Base-by-base conservation (phyloP, 352 stramenopile species). In the Hyaloperonospora arabidopsidis region DNA sequence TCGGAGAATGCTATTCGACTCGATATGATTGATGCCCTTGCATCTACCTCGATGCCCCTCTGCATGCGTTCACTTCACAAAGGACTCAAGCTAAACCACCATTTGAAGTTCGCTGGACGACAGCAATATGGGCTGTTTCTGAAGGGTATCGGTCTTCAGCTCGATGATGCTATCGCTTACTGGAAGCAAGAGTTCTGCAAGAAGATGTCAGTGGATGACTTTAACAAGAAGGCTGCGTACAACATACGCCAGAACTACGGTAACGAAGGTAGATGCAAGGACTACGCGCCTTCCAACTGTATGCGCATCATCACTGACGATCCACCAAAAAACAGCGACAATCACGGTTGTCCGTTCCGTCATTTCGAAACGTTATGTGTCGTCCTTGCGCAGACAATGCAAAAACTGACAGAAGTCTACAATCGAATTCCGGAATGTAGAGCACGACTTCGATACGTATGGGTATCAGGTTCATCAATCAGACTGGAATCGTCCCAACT, bases 161-260 rank as follows among this genome's bases (percentile, higher is more conserved):
- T 99, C 48, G 96, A 99, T 50, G 95, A 98, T 63, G 95, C 95
- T 11, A 84, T 98, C 39, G 65, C 83, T 10, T 99, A 97, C 70
- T 99, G 97, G 84, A 91, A 97, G 65, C 79, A 83, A 54, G 71
- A 89, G 65, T 97, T 98, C 48, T 93, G 81, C 58, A 93, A 93
- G 63, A 92, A 92, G 60, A 97, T 98, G 72, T 96, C 91, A 3
- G 73, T 95, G 11, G 97, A 99, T 45, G 86, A 98, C 58, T 99
- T 99, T 69, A 93, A 97, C 69, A 99, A 99, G 62, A 87, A 97
- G 54, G 99, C 99, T 72, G 75, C 89, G 13, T 99, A 99, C 84
- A 98, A 97, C 72, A 97, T 99, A 49, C 87, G 97, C 48, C 96
- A 99, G 82, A 98, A 97, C 79, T 99, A 99, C 73, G 97, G 97